Evolutionary conservation across 1,284 basidiomycete genomes (phyloP).

Genomic region (Ustilago loliicola): DNA sequence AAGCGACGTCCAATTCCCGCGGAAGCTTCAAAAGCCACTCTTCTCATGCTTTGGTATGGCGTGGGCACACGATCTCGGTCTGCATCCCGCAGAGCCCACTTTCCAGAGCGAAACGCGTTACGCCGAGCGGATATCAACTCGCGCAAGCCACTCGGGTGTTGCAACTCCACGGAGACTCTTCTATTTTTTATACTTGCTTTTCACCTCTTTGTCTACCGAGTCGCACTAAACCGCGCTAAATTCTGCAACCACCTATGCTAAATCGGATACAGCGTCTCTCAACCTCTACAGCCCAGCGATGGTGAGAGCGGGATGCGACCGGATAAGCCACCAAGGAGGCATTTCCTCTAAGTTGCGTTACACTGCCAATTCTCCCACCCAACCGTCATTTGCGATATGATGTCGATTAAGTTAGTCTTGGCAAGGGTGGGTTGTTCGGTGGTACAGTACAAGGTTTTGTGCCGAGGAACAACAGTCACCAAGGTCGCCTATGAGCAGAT

Average conservation of each 20-base stretch:
- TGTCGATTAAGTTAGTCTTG: too few species aligned
- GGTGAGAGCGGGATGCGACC: not conserved
- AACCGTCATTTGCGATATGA: too few species aligned
- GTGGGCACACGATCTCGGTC: not conserved
- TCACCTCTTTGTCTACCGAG: not conserved
- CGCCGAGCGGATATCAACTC: not conserved
- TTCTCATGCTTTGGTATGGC: not conserved
- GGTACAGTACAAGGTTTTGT: too few species aligned
- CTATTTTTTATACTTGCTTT: not conserved
- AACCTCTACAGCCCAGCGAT: not conserved
- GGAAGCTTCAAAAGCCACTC: not conserved
- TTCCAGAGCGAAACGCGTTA: not conserved
- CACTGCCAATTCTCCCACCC: too few species aligned
- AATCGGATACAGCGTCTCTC: not conserved
- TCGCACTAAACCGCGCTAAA: constrained; percentile 3
- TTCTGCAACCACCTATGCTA: not conserved
- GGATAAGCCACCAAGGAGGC: too few species aligned
- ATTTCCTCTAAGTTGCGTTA: too few species aligned
- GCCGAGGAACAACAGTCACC: too few species aligned
- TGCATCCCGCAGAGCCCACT: not conserved
- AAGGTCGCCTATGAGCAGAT: too few species aligned
- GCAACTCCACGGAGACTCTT: not conserved
- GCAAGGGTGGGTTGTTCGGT: too few species aligned
- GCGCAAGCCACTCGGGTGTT: not conserved
- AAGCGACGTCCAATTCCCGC: not conserved